phyloP scores from a whole-genome alignment of 176 grass and related monocot species.

The Melocanna baccifera region DNA sequence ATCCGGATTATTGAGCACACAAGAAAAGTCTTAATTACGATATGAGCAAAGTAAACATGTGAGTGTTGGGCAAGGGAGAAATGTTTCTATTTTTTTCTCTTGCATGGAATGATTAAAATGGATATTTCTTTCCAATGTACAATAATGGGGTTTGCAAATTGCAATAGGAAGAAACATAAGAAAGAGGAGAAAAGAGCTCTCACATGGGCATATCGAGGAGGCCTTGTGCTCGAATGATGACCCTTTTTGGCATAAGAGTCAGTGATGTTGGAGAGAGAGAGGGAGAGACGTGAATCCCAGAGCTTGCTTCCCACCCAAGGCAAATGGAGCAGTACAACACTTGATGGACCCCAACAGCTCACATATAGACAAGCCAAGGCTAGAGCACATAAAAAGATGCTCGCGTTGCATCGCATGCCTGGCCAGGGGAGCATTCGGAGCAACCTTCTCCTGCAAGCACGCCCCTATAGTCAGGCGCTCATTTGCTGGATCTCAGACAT shows the following conservation, averaged over 20 bases:
- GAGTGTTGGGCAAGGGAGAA: background rate
- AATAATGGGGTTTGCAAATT: constrained; percentile 52
- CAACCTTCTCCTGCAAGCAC: constrained; percentile 72
- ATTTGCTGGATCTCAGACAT: background rate
- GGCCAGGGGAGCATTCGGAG: constrained; percentile 42
- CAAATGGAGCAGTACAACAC: constrained; percentile 77
- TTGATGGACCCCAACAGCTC: constrained; percentile 76
- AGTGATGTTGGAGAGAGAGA: constrained; percentile 46
- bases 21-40: constrained; percentile 3
- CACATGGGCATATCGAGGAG: constrained; percentile 67
- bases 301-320: constrained; percentile 93
- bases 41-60: constrained; percentile 11
- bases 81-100: constrained; percentile 6
- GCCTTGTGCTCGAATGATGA: constrained; percentile 86
- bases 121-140: constrained; percentile 45
- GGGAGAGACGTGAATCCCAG: constrained; percentile 41
- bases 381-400: constrained; percentile 55
- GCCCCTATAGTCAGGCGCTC: background rate
- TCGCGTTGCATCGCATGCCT: constrained; percentile 48
- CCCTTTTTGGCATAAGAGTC: constrained; percentile 77
- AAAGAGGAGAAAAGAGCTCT: constrained; percentile 43
- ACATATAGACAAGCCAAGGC: constrained; percentile 35
- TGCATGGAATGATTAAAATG: constrained; percentile 57
- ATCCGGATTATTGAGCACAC: background rate
- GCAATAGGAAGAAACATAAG: constrained; percentile 37